These are phyloP conservation scores for Medicago arabica DNA, from an alignment of 306 rosid genomes.

Conservation along the genomic window DNA sequence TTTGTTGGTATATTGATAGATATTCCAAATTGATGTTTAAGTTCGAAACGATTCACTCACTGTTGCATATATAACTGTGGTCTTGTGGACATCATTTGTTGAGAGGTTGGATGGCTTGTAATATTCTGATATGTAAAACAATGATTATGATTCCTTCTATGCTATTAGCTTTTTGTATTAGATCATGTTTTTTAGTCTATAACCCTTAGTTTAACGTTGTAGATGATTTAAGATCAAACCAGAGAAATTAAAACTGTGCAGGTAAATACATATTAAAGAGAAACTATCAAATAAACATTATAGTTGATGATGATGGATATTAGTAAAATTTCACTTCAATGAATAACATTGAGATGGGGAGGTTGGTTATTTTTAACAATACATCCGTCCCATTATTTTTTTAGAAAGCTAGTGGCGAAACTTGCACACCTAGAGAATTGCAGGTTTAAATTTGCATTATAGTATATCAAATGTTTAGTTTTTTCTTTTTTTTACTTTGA, in stretches of 20 bases:
- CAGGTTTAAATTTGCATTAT: too few relatives aligned
- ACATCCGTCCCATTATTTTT: too few relatives aligned
- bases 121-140: conserved; percentile 42
- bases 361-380: too few relatives aligned
- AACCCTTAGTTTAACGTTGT: not conserved
- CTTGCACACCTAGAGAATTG: too few relatives aligned
- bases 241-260: not conserved
- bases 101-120: conserved; percentile 43
- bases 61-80: conserved; percentile 31
- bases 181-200: not conserved
- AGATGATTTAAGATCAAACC: not conserved
- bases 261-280: not conserved
- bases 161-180: conserved; percentile 34
- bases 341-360: not conserved
- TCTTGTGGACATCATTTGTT: conserved; percentile 36
- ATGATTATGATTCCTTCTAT: conserved; percentile 8
- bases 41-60: conserved; percentile 17
- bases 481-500: too few relatives aligned
- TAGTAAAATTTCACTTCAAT: not conserved
- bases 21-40: conserved; percentile 37
- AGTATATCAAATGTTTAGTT: too few relatives aligned
- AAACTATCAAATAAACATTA: not conserved
- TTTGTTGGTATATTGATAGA: conserved; percentile 49
- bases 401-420: too few relatives aligned
- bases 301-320: not conserved